Evolutionary conservation across 768 basidiomycete species (phyloP).

Genomic region (Pleurotus tuber-regium): DNA sequence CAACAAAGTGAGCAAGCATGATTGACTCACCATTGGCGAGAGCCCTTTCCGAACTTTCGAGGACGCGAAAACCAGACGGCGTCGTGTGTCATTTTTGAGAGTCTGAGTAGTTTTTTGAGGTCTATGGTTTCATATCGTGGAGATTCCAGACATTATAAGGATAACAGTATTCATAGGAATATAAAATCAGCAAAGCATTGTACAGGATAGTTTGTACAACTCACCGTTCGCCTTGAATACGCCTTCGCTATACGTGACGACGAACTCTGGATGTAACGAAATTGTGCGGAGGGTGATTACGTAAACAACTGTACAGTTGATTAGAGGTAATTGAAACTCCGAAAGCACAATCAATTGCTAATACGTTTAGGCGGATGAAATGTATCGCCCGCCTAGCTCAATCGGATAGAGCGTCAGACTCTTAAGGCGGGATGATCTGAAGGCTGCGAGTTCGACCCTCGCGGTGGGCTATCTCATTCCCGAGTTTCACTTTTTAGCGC

Average conservation of each 20-base stretch:
- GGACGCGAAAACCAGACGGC: slow-evolving; percentile 97
- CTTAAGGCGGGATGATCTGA: slow-evolving; percentile 53
- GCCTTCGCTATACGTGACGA: slow-evolving; percentile 10
- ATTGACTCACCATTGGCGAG: slow-evolving; percentile 81
- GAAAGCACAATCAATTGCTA: background rate
- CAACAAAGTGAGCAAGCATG: background rate
- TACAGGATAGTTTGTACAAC: no score
- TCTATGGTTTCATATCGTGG: no score
- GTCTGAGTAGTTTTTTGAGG: slow-evolving; percentile 17
- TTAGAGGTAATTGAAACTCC: background rate
- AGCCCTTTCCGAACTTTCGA: slow-evolving; percentile 92
- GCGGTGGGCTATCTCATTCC: slow-evolving; percentile 59
- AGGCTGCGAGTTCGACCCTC: slow-evolving; percentile 85
- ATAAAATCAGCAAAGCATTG: no score
- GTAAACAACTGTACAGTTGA: slow-evolving; percentile 12
- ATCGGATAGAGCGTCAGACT: slow-evolving; percentile 69
- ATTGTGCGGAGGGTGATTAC: background rate
- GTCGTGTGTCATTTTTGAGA: slow-evolving; percentile 93
- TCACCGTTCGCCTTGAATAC: background rate
- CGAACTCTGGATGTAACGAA: background rate
- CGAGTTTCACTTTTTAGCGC: background rate
- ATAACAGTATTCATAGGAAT: no score
- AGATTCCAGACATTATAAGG: no score
- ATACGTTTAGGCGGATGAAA: background rate
- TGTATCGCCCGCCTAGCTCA: slow-evolving; percentile 54